Conservation (phyloP, 495 filamentous ascomycete genomes). For the Extremus antarcticus region DNA sequence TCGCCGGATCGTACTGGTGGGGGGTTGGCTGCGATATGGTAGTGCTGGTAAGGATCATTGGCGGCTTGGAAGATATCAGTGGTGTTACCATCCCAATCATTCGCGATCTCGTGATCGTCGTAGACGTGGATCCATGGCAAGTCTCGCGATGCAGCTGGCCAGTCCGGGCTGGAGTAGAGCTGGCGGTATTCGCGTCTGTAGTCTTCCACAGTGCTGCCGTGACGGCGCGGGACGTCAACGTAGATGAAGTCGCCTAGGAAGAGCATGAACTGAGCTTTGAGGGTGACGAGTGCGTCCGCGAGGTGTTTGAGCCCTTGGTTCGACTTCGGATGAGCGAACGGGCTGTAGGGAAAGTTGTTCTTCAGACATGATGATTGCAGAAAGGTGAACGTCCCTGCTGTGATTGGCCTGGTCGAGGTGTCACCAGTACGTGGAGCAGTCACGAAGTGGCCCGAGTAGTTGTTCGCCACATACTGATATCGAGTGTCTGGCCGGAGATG, state of each 20-base stretch:
- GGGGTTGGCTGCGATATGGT: slow-evolving; percentile 77
- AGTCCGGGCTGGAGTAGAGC: slow-evolving; percentile 86
- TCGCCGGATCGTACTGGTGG: slow-evolving; percentile 47
- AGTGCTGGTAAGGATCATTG: slow-evolving; percentile 76
- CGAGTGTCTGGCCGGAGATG: slow-evolving; percentile 48
- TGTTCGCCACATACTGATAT: slow-evolving; percentile 75
- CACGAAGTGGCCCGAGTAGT: slow-evolving; percentile 64
- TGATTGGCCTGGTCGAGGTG: slow-evolving; percentile 34
- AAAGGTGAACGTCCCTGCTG: slow-evolving; percentile 58
- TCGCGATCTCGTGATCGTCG: slow-evolving; percentile 92
- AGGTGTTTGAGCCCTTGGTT: slow-evolving; percentile 67
- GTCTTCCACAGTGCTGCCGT: slow-evolving; percentile 57
- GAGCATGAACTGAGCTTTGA: slow-evolving; percentile 80
- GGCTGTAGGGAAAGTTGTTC: slow-evolving; percentile 76
- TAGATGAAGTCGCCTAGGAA: slow-evolving; percentile 99
- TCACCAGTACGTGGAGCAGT: slow-evolving; percentile 58
- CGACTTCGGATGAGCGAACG: slow-evolving; percentile 65
- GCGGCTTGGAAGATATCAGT: slow-evolving; percentile 64
- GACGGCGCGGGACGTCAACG: slow-evolving; percentile 74
- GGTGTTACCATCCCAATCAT: slow-evolving; percentile 72
- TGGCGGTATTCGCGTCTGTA: slow-evolving; percentile 89
- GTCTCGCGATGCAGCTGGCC: slow-evolving; percentile 53
- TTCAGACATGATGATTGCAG: slow-evolving; percentile 87
- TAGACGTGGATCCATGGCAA: slow-evolving; percentile 93
- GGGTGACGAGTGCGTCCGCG: slow-evolving; percentile 47